Evolutionary conservation across 768 basidiomycete species (phyloP), one percentile per base, ranked within the genome.

Genomic region (Fistulinella prunicolor): DNA sequence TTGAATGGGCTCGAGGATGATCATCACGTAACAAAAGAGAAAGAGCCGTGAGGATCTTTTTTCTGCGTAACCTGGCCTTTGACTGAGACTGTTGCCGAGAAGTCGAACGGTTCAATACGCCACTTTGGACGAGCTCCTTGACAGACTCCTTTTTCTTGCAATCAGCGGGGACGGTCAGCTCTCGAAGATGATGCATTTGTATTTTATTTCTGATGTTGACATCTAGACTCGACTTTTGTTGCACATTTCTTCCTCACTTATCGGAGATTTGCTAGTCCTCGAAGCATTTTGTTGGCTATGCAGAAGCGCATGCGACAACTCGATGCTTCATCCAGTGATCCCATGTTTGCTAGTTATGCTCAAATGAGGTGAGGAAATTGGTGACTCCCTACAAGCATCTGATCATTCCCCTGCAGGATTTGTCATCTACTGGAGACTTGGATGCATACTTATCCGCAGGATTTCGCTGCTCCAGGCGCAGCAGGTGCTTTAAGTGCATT

Each of bases 301-400:
- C 87, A 91, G 66, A 87, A 89, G 61, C 82, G 88, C 39, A 85
- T 92, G 79, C 80, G 86, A 28, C 81, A 85, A 54, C 71, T 93
- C 13, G 85, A 86, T 59, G 78, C 79, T 45, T 80, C 84, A 16
- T 76, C 79, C 12, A 81, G 81, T 7, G 89, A 93, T 70, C 85
- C 86, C 1, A 85, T 91, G 81, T 86, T 92, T 67, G 87, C 88
- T 8, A 86, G 83, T 57, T 92, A 85, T 66, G 89, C 87, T 7
- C 90, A 93, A 63, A 89, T 92, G 88, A 81, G 85, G 90, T 89
- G 57, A 38, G 55, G 4, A 6, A 19, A 21, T 24, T 9, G 12
- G 35, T 23, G 21, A 41, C 57, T 51, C n/a, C 21, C 20, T 38
- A 39, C 20, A 44, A 29, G 28, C 37, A 22, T 44, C 40, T 45